Conservation (phyloP, 2,329 filamentous ascomycete genomes). For the Penicillium sp. region DNA sequence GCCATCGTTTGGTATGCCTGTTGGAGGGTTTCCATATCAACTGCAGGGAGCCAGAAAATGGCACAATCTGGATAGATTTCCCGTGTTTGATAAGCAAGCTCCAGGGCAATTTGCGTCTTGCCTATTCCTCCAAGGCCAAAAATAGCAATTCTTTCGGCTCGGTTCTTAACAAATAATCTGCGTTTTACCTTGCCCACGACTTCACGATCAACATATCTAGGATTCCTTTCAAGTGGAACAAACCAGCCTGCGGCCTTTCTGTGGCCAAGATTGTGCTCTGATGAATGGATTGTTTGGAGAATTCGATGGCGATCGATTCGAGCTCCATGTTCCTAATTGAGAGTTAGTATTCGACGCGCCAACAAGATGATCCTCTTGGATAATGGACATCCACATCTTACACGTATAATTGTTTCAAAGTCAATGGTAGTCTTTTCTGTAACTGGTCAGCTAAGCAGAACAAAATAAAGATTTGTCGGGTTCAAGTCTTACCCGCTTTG, state of each 20-base stretch:
- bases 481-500: background rate
- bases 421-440: background rate
- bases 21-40: slow-evolving; percentile 22
- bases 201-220: slow-evolving; percentile 19
- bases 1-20: slow-evolving; percentile 28
- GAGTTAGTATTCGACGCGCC: too few species aligned
- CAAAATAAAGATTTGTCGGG: too few species aligned
- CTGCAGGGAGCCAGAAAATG: slow-evolving; percentile 33
- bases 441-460: too few species aligned
- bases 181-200: slow-evolving; percentile 11
- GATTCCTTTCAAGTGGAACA: slow-evolving; percentile 20
- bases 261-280: background rate
- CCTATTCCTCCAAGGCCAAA: slow-evolving; percentile 24
- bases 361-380: too few species aligned
- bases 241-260: background rate
- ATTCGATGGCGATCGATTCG: background rate
- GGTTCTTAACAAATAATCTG: slow-evolving; percentile 1
- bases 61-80: slow-evolving; percentile 22
- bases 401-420: background rate
- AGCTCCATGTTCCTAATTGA: too few species aligned
- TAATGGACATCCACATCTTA: background rate
- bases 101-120: slow-evolving; percentile 33
- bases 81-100: slow-evolving; percentile 24
- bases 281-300: background rate
- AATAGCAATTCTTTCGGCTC: slow-evolving; percentile 10